Percentiles rank a stretch among this genome's conserved stretches.
These are phyloP conservation scores for Trametes cinnabarina DNA, from an alignment of 768 basidiomycete genomes.

Conservation along the genomic window DNA sequence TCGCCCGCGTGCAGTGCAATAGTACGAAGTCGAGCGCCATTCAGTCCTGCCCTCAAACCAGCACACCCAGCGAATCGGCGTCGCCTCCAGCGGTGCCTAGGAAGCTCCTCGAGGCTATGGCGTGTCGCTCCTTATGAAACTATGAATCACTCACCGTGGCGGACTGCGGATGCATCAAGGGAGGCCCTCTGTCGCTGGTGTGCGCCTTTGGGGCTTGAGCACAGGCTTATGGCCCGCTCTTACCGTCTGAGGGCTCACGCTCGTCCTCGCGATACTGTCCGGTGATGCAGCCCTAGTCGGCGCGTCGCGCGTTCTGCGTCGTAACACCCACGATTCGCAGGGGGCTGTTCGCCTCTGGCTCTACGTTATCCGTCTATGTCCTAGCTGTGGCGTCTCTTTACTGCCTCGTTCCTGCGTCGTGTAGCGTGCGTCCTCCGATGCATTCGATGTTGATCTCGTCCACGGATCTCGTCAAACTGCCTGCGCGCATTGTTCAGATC, in stretches of 20 bases:
- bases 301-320: slow-evolving; percentile 1
- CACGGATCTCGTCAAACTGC: slow-evolving; percentile 8
- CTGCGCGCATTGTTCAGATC: not conserved
- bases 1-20: slow-evolving; percentile 5
- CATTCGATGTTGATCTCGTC: slow-evolving; percentile 8
- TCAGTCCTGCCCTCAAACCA: slow-evolving; percentile 1
- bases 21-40: not conserved
- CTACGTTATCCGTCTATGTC: not conserved
- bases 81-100: slow-evolving; percentile 9
- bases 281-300: slow-evolving; percentile 4
- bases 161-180: not conserved
- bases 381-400: not conserved
- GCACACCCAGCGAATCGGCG: not conserved
- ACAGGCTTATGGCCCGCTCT: slow-evolving; percentile 1
- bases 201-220: not conserved
- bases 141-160: slow-evolving; percentile 3
- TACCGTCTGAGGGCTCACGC: not conserved
- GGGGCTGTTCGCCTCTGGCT: not conserved
- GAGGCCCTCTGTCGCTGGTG: not conserved
- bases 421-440: not conserved
- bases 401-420: slow-evolving; percentile 10
- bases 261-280: not conserved
- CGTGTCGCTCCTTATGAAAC: slow-evolving; percentile 11
- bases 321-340: slow-evolving; percentile 3
- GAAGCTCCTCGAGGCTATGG: slow-evolving; percentile 5